A percentile compares a stretch with the other conserved stretches of the same genome.
Conservation (phyloP, 2,329 filamentous ascomycete species). For the Colletotrichum simmondsii region DNA sequence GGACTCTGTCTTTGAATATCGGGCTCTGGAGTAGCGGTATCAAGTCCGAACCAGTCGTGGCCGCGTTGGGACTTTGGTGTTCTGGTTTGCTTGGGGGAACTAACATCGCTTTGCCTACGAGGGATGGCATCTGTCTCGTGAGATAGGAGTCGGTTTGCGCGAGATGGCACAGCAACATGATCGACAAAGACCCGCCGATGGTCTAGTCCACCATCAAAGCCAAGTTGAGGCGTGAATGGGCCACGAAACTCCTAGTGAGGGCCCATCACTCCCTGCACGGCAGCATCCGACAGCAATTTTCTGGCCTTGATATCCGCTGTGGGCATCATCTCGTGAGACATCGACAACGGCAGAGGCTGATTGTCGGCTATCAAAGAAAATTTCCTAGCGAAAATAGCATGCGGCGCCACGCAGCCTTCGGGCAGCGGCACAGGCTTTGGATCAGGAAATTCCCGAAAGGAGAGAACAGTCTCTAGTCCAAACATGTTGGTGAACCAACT, state of each 20-base stretch:
- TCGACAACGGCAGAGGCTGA: constrained; percentile 45
- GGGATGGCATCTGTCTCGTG: neutral
- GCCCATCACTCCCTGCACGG: constrained; percentile 40
- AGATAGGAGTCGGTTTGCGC: neutral
- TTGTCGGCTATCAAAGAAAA: constrained; percentile 47
- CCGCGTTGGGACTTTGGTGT: constrained; percentile 2
- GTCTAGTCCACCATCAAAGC: constrained; percentile 57
- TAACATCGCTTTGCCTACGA: neutral
- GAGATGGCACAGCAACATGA: neutral
- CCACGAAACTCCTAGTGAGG: constrained; percentile 49
- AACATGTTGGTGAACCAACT: constrained; percentile 24
- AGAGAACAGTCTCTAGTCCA: constrained; percentile 24
- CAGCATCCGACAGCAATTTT: constrained; percentile 44
- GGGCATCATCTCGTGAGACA: constrained; percentile 49
- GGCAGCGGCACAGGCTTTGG: constrained; percentile 43
- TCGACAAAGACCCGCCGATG: constrained; percentile 45
- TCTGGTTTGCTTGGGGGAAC: neutral
- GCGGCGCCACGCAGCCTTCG: constrained; percentile 50
- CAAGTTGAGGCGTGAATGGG: constrained; percentile 57
- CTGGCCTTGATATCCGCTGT: constrained; percentile 54
- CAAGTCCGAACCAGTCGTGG: constrained; percentile 32
- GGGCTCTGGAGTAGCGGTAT: neutral
- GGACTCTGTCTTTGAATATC: neutral
- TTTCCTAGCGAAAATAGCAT: constrained; percentile 57
- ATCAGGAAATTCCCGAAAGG: constrained; percentile 13